Conservation (phyloP, 2,329 filamentous ascomycete species). For the Nakataea oryzae region DNA sequence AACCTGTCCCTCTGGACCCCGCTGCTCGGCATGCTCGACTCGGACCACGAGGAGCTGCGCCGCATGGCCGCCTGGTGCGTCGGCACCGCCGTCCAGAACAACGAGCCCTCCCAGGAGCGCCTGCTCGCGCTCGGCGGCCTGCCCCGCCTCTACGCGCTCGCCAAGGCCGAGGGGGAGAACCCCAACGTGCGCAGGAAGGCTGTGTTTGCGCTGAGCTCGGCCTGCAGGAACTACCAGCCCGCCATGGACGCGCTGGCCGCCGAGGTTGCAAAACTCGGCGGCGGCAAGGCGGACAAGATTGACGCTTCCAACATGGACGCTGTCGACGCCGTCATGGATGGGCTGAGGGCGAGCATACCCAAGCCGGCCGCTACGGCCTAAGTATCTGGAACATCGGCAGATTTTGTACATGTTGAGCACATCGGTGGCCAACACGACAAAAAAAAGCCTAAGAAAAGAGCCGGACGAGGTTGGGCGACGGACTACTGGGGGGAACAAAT, state of each 20-base stretch:
- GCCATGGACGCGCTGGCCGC: conserved; percentile 59
- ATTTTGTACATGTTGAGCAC: no score
- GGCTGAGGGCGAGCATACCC: conserved; percentile 38
- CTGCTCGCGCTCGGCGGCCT: conserved; percentile 55
- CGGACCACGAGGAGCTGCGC: conserved; percentile 61
- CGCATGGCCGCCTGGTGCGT: conserved; percentile 90
- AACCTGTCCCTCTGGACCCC: conserved; percentile 73
- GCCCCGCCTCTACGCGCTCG: conserved; percentile 56
- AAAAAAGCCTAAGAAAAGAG: not conserved
- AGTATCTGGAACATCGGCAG: conserved; percentile 6
- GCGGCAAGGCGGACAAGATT: conserved; percentile 43
- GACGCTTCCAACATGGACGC: conserved; percentile 82
- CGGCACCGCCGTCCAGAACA: conserved; percentile 94
- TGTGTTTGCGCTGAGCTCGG: conserved; percentile 77
- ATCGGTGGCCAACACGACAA: not conserved
- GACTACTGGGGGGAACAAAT: not conserved
- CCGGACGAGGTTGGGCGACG: not conserved
- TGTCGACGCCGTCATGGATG: conserved; percentile 64
- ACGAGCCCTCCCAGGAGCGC: conserved; percentile 72
- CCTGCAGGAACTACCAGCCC: conserved; percentile 81
- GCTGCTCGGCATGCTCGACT: conserved; percentile 58
- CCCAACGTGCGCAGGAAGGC: conserved; percentile 72
- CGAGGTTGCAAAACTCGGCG: conserved; percentile 47
- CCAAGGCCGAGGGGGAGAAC: conserved; percentile 47
- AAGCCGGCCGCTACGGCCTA: conserved; percentile 25